Evolutionary conservation across 2,329 filamentous ascomycete species (phyloP), one percentile per base, ranked within the genome.

Genomic region (Pseudopithomyces chartarum): DNA sequence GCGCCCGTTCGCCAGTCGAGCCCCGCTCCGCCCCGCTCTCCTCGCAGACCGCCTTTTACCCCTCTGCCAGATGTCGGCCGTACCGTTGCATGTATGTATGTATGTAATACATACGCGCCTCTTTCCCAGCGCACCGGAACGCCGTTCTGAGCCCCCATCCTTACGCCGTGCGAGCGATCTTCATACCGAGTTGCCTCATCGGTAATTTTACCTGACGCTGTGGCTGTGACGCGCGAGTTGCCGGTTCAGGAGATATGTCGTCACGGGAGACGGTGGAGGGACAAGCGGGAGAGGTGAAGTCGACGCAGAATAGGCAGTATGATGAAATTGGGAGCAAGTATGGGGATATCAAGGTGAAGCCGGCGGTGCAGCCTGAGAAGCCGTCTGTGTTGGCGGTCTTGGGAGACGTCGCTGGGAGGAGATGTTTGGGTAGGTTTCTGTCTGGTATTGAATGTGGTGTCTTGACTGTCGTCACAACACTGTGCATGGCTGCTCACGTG

Each of bases 251-350:
- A 5, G 6, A 38, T 20, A 53, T 53, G 42, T 13, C 42, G 26
- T 36, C 40, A 20, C 29, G 11, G 39, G 19, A 32, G 2, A 17
- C n/a, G 15, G 4, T 11, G 17, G 34, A 11, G 3, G 40, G 8
- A 50, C 5, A 12, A 39, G 34, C 17, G 15, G 52, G 5, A 17
- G 7, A 36, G 8, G 26, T 22, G 22, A 13, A 15, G 13, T 53
- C 49, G n/a, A 73, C 65, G 26, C 69, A 73, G 55, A 71, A 73
- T 23, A 71, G 61, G 20, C 69, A 73, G 53, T 73, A 73, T 45
- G 68, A 73, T 51, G 42, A 60, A 38, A 73, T 71, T 44, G 68
- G 69, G 2, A 60, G 53, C 11, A 59, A 57, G n/a, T 71, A 73
- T 47, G 61, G 67, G 36, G 44, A 42, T 15, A 68, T 71, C 56